Evolutionary conservation across 306 rosid genomes (phyloP), one percentile per base, ranked within the genome.

Genomic region (Adenanthera pavonina): DNA sequence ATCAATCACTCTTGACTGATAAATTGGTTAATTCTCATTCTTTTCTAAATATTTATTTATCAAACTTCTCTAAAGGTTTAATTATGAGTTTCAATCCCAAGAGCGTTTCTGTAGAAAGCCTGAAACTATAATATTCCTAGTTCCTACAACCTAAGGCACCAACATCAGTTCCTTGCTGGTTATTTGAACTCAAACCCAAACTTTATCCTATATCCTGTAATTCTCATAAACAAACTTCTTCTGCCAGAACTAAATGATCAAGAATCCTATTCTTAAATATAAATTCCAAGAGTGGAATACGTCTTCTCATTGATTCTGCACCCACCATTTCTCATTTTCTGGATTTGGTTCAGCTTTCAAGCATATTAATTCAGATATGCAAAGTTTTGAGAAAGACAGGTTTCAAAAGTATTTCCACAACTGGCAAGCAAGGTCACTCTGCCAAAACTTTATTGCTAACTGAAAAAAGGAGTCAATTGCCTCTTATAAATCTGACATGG

Each of bases 321-420:
- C 57, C 34, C 6, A 11, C 69, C 56, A 20, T 75, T 57, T 20
- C 67, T 33, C 15, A 60, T 14, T 74, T 47, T 19, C 49, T 62
- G 19, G 13, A 25, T 65, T 13, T 74, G 33, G 52, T 71, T 80
- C 62, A 80, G 73, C 72, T 40, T 56, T 80, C 61, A 79, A 12
- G 76, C 44, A 33, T 43, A 44, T 43, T 15, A 61, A 76, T 33
- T 60, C 11, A 61, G 41, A 41, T 2, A 30, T 30, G 14, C 68
- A 61, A 33, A 33, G 5, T 61, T 25, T 33, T 33, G 30, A 61
- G 19, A 30, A 48, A 53, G 77, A 41, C 44, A 16, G 25, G 30
- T 36, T 30, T 34, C 36, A 62, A 72, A 80, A 38, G 40, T 38
- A 59, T 54, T 54, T 54, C 17, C 30, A n/a, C 60, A n/a, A 54